Base-by-base conservation (phyloP, 352 stramenopile genomes). In the Phytophthora chlamydospora region DNA sequence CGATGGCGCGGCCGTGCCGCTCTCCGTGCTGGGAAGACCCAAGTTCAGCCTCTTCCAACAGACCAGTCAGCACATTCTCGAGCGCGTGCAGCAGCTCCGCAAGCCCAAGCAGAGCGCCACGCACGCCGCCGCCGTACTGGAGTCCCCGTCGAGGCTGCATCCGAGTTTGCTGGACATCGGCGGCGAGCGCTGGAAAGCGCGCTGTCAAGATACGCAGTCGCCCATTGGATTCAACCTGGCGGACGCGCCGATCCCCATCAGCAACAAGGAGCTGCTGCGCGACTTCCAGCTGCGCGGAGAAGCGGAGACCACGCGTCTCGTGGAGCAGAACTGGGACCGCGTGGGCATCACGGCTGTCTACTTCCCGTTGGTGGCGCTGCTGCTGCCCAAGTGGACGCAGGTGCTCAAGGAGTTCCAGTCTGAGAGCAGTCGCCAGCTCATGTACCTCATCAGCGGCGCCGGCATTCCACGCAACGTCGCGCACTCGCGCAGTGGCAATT, bases 391-490 rank as follows among this genome's bases (percentile, higher is more conserved):
- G 58, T 99, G 97, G 97, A 73, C 65, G 27, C 74, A 89, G 33
- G 83, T 92, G 58, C 75, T 95, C 0, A 59, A 75, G 32, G 80
- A 94, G 41, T 93, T 92, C 62, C 79, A 94, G 68, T 93, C 83
- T 14, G 65, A 87, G 44, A 62, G 67, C 55, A 92, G 79, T 85
- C 69, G 96, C 73, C 80, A 97, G 85, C 80, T 99, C n/a, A 67
- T 99, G 29, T 92, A 99, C 51, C 71, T 99, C 19, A 97, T 99
- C 34, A 98, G 85, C 58, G 97, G 97, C 14, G 96, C 97, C 4
- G 97, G 97, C 0, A 98, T 93, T 41, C 97, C 97, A 9, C 87
- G 97, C 45, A 98, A 99, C 69, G 89, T 90, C 40, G 82, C 85
- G 29, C 95, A 98, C 71, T 88, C 76, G 7, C 78, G 91, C 31